Evolutionary conservation across 192 early-diverging fungal genomes (phyloP), one percentile per base, ranked within the genome.

Genomic region (Helicostylum pulchrum): DNA sequence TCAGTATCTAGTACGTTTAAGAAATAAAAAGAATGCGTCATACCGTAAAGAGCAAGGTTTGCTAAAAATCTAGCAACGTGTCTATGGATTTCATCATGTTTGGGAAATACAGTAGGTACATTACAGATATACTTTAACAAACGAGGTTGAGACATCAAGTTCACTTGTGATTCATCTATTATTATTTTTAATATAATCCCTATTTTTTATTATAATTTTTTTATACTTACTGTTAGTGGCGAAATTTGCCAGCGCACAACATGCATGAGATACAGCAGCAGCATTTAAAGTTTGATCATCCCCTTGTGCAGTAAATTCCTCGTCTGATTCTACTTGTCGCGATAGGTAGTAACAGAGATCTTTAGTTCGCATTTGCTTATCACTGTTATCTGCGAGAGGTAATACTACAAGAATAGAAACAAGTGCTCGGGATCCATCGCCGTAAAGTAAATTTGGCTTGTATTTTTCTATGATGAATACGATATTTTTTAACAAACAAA

Each of bases 161-260:
- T 72, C 34, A 75, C 51, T 46, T 80, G 80, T 14, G 77, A 79
- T 53, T 76, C 74, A 30, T 44, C 74, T 78, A 39, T 44, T 45
- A 21, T 47, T 26, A 42, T 45, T 2, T 58, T 23, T 15, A 8
- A 52, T 53, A 45, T 32, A 20, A 31, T 58, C 6, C 39, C 6
- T 34, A 17, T 6, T 46, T n/a, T 26, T 47, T 30, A 50, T 32
- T 2, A 15, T 19, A 19, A 45, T 47, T 48, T 46, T 54, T 66
- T 17, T 8, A 2, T 53, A 69, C 54, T 68, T 78, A 48, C 80
- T 75, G 52, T 84, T 84, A 2, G 83, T 85, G 6, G 83, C 83
- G 70, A 85, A 62, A 51, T 85, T 85, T 9, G 83, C 83, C 59
- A 85, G 61, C 0, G 83, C 83, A 68, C 83, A 85, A 50, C 80